Conservation (phyloP, 805 yeast genomes). For the Candida krabiensis region DNA sequence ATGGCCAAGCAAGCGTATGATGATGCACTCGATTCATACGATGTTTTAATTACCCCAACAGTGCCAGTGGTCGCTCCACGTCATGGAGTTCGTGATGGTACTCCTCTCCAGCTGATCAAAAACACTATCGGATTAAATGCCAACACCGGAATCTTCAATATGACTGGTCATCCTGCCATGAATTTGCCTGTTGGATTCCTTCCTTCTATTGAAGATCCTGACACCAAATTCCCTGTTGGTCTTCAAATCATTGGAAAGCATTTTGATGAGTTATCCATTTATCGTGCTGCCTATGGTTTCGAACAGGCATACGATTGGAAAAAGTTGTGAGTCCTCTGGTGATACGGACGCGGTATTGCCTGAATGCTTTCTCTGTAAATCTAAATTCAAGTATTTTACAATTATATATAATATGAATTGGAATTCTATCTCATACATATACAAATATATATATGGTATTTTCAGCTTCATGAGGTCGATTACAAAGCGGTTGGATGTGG, state of each 20-base stretch:
- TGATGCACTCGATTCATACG: constrained; percentile 30
- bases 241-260: constrained; percentile 36
- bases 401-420: no score
- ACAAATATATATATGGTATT: no score
- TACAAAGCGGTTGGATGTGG: no score
- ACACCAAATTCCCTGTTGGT: constrained; percentile 36
- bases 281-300: constrained; percentile 38
- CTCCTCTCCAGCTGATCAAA: constrained; percentile 27
- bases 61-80: constrained; percentile 31
- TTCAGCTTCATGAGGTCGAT: no score
- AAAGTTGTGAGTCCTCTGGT: constrained; percentile 13
- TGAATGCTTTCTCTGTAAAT: no score
- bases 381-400: no score
- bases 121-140: constrained; percentile 36
- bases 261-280: constrained; percentile 33
- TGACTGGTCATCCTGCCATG: constrained; percentile 40
- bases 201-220: constrained; percentile 31
- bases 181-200: constrained; percentile 36
- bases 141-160: constrained; percentile 37
- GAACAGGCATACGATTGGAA: constrained; percentile 33
- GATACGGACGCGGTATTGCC: no score
- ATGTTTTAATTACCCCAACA: constrained; percentile 36
- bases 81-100: constrained; percentile 26
- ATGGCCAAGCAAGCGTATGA: constrained; percentile 35
- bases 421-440: no score